Base-by-base conservation (phyloP, 2,329 filamentous ascomycete genomes). In the Leptographium lundbergii region DNA sequence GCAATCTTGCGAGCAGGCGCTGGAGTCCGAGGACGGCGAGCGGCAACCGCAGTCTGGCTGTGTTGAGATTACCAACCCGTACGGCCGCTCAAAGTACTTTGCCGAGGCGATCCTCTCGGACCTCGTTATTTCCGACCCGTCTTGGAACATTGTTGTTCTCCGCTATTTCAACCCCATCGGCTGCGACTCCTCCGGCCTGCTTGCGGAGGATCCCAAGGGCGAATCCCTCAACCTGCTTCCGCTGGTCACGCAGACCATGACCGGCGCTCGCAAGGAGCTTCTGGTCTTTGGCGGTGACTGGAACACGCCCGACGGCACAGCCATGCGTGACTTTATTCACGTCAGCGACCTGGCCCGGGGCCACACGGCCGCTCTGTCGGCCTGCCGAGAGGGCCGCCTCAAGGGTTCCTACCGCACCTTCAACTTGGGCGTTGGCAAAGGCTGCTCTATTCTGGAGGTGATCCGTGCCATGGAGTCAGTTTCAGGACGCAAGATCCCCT, bases 151-250 rank as follows among this genome's bases (percentile, higher is more conserved):
- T 63, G 80, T 82, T 39, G 81, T 81, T 5, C 73, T 87, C 32
- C 76, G 84, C 34, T 87, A 87, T 69, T 87, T 87, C 72, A 87
- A 86, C 63, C 84, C 84, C 0, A 80, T 86, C 57, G 84, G 84
- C 9, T 86, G 82, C 67, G 81, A 87, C 66, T 73, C 80, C 29
- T 85, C 81, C 3, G 84, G 84, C 19, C 71, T 84, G 7, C 72
- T 87, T 13, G 81, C 83, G 22, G 84, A 87, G 70, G 81, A 85
- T 67, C 84, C 84, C 27, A 75, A 79, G 59, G 78, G 79, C 60
- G 77, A 74, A 42, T 81, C 84, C 10, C 84, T 80, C 47, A 87
- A 87, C 66, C 74, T 87, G 45, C 80, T 86, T 62, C 84, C 84
- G 0, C 80, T 86, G 7, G 79, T 87, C 48, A 76, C 81, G 55